Evolutionary conservation across 202 grass and related monocot species (phyloP).

Genomic region (Zoysia matrella): DNA sequence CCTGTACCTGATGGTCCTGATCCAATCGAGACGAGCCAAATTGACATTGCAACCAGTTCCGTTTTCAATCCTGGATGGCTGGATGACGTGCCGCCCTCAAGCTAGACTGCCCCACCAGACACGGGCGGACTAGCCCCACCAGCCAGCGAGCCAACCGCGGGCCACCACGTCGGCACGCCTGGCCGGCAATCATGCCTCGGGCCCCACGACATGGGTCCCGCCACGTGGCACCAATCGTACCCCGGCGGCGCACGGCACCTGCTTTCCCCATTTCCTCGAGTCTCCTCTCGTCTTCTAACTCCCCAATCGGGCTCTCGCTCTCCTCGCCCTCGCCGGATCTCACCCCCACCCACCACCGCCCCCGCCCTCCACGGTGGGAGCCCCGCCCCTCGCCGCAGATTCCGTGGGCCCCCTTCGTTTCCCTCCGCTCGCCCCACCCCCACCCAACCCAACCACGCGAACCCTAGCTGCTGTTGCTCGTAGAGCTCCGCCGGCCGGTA

Average conservation of each 20-base stretch:
- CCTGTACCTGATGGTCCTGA: background rate
- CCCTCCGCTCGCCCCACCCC: background rate
- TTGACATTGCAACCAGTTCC: background rate
- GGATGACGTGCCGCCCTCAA: conserved; percentile 6
- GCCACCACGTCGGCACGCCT: conserved; percentile 10
- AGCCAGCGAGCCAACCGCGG: background rate
- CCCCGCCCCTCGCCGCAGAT: conserved; percentile 21
- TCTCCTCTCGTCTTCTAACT: conserved; percentile 31
- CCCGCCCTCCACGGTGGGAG: conserved; percentile 33
- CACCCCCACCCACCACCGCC: background rate
- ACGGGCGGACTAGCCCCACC: no score
- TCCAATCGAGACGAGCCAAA: background rate
- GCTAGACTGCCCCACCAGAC: background rate
- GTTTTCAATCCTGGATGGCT: background rate
- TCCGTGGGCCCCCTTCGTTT: conserved; percentile 17
- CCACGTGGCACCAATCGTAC: conserved; percentile 61
- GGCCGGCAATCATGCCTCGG: conserved; percentile 50
- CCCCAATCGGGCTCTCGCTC: conserved; percentile 33
- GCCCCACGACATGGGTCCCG: conserved; percentile 14
- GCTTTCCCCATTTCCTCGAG: conserved; percentile 44
- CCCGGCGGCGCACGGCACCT: conserved; percentile 57
- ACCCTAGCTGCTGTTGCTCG: conserved; percentile 31
- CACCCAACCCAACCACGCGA: background rate
- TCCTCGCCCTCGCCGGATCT: conserved; percentile 40
- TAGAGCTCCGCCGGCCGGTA: conserved; percentile 26